Evolutionary conservation across 1,139 yeast species (phyloP).

Genomic region (Entelexis sorbosivorans): DNA sequence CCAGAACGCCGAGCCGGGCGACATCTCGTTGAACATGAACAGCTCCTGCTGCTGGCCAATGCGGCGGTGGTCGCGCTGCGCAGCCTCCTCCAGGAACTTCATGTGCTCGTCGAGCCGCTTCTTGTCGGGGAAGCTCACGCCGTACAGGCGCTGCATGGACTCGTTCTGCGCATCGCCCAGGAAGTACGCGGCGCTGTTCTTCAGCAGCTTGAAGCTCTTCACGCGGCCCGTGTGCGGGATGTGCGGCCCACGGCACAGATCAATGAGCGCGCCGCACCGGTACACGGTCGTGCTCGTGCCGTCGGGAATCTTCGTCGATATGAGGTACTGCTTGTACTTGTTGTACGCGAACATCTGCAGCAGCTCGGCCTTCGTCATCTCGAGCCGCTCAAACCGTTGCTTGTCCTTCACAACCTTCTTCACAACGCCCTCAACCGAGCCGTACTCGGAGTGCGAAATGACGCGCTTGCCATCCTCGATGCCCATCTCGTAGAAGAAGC

Average conservation of each 20-base stretch:
- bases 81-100: conserved; percentile 92
- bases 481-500: conserved; percentile 95
- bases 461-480: conserved; percentile 66
- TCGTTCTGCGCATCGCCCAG: conserved; percentile 88
- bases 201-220: conserved; percentile 85
- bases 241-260: conserved; percentile 96
- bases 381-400: conserved; percentile 91
- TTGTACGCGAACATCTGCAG: conserved; percentile 90
- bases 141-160: conserved; percentile 93
- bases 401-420: conserved; percentile 89
- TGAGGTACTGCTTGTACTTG: conserved; percentile 86
- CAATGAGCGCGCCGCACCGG: conserved; percentile 96
- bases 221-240: conserved; percentile 96
- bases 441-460: conserved; percentile 74
- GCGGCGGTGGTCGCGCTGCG: conserved; percentile 93
- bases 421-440: conserved; percentile 74
- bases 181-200: conserved; percentile 94
- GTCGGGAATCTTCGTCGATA: conserved; percentile 83
- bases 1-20: conserved; percentile 97
- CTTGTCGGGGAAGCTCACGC: conserved; percentile 98
- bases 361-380: conserved; percentile 80
- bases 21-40: conserved; percentile 87
- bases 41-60: conserved; percentile 95
- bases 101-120: conserved; percentile 91
- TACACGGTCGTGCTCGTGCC: conserved; percentile 94